Evolutionary conservation across 306 rosid genomes (phyloP), one percentile per base, ranked within the genome.

Genomic region (Alnus glutinosa): DNA sequence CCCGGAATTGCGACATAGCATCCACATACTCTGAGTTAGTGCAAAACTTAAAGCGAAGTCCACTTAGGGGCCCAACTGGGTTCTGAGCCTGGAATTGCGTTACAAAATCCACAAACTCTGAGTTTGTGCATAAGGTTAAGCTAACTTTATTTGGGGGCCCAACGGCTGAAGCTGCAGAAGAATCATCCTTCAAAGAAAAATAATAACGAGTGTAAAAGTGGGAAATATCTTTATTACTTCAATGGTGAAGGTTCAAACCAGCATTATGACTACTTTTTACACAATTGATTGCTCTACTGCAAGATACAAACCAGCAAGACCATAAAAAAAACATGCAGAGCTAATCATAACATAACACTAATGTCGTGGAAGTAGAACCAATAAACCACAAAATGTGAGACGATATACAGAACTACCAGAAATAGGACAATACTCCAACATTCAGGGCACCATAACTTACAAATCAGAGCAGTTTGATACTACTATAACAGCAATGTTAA

Each of bases 11-110:
- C 10, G 46, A 23, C 19, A 37, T 10, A 9, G 13, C 34, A 51
- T 49, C 66, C 55, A 19, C 55, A 23, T 15, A 80, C 83, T 23
- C 71, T 15, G 55, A 12, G 46, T 77, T 71, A 8, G 80, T 34
- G 61, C 48, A 71, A 14, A 57, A 2, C 48, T 66, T 36, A 11
- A 30, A 48, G 30, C 48, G 9, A 42, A 36, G 50, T 12, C 9
- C 77, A 61, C 52, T 70, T 19, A 70, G 48, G 14, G 71, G 50
- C 19, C 75, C 62, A 32, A 74, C 63, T 23, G 28, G 28, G 28
- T 23, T 23, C 28, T 23, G 28, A 23, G 0, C 28, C 28, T 23
- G 28, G 28, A 23, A 23, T 77, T 46, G 55, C 15, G 34, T 15
- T 34, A 37, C 15, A 9, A 9, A 19, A 51, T 49, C 66, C 55